Percentiles rank a stretch among this genome's conserved stretches.
phyloP scores from a whole-genome alignment of 176 grass and related monocot genomes.

The Carex littledalei region DNA sequence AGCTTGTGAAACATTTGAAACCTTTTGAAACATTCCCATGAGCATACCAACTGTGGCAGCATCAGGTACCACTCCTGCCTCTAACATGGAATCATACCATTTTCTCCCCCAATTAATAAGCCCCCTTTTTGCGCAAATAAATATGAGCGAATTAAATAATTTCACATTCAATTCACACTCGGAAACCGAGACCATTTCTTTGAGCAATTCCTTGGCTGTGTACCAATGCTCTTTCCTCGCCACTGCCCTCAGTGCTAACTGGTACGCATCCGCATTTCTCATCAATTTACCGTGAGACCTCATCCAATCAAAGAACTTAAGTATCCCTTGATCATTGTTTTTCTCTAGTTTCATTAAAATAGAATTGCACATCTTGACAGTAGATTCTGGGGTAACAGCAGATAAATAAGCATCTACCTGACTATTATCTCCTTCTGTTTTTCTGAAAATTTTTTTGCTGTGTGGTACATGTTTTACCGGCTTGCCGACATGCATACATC shows the following conservation, averaged over 20 bases:
- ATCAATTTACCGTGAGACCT: constrained; percentile 57
- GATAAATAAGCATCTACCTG: constrained; percentile 30
- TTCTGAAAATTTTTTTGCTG: constrained; percentile 16
- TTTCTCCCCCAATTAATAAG: constrained; percentile 70
- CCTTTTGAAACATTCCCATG: constrained; percentile 84
- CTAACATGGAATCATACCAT: constrained; percentile 73
- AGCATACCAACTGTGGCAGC: constrained; percentile 79
- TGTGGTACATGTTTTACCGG: constrained; percentile 7
- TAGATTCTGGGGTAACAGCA: constrained; percentile 29
- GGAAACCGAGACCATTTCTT: constrained; percentile 56
- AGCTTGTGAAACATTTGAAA: constrained; percentile 44
- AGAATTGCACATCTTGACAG: constrained; percentile 61
- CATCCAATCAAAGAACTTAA: constrained; percentile 85
- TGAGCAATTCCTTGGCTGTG: constrained; percentile 48
- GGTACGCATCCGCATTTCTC: constrained; percentile 59
- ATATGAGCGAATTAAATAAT: constrained; percentile 70
- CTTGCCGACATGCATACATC: constrained; percentile 33
- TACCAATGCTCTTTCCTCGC: constrained; percentile 84
- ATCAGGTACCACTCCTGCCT: constrained; percentile 54
- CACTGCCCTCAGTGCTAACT: constrained; percentile 59
- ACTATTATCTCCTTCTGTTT: not conserved
- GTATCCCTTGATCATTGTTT: constrained; percentile 46
- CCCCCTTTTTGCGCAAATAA: constrained; percentile 74
- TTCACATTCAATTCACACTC: constrained; percentile 47
- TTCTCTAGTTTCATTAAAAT: constrained; percentile 57